Evolutionary conservation across 2,329 filamentous ascomycete species (phyloP), one percentile per base, ranked within the genome.

Genomic region (Akanthomyces muscarius): DNA sequence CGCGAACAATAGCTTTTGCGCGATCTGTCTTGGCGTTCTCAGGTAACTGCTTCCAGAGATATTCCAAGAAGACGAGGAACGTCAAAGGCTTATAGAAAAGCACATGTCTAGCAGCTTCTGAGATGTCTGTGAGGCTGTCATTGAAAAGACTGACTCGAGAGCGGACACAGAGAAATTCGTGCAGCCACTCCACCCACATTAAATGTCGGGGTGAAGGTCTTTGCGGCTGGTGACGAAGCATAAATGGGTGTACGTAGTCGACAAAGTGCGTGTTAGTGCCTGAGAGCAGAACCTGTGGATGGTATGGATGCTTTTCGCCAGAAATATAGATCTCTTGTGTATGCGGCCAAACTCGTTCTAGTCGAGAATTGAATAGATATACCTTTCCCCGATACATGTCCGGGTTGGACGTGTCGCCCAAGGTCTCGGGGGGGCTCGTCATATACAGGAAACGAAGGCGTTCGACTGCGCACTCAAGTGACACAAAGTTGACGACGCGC

Each of bases 371-470:
- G 16, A 45, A 10, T 7, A 53, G 18, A 8, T 38, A 53, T 10
- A 53, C 21, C 4, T 23, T 7, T 5, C 7, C 6, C 4, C 18
- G n/a, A 7, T 21, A 3, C 8, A 28, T 28, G 4, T 5, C 36
- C 30, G 50, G 50, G 28, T 53, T 28, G 14, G 33, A 28, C 21
- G 33, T 16, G 25, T 53, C 18, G 14, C 36, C 28, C 18, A 23
- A 21, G 28, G 21, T 53, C 50, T 38, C 16, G n/a, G 28, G 28
- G 36, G 25, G 64, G 57, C 48, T 38, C 50, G 41, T 53, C 16
- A 38, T 18, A 25, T 67, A 67, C 10, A 67, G 47, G 54, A 63
- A 67, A 11, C 52, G 53, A 16, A 67, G 64, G 23, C 65, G 61
- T 14, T 53, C 28, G 28, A 11, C 8, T 13, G 11, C 8, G 33